phyloP scores from a whole-genome alignment of 768 basidiomycete genomes.

The Boletellus emodensis region DNA sequence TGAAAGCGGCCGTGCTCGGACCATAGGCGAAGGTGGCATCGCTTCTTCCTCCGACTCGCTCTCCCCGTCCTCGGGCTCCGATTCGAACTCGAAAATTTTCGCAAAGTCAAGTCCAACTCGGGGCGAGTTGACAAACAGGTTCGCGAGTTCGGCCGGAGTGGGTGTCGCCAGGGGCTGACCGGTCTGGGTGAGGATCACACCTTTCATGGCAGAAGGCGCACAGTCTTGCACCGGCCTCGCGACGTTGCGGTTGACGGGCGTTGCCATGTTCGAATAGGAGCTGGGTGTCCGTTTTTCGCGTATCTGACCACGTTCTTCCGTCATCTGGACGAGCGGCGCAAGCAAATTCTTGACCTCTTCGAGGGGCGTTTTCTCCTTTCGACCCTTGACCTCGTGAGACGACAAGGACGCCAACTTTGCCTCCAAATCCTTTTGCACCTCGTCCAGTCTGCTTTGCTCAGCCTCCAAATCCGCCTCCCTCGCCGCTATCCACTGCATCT shows the following conservation, averaged over 20 bases:
- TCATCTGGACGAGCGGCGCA: constrained; percentile 43
- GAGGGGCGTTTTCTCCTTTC: constrained; percentile 55
- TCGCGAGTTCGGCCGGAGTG: constrained; percentile 58
- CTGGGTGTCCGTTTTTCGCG: constrained; percentile 17
- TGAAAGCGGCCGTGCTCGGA: constrained; percentile 39
- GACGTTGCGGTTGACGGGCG: constrained; percentile 45
- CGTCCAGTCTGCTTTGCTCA: constrained; percentile 49
- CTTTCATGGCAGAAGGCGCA: constrained; percentile 60
- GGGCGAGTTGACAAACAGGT: constrained; percentile 65
- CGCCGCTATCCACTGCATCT: no score
- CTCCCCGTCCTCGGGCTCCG: constrained; percentile 27
- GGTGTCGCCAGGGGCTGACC: constrained; percentile 75
- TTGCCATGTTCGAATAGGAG: constrained; percentile 33
- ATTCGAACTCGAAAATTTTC: constrained; percentile 69
- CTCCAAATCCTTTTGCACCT: constrained; percentile 48
- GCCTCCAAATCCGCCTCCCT: constrained; percentile 52
- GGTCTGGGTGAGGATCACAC: constrained; percentile 75
- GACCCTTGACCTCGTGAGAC: constrained; percentile 36
- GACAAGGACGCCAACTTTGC: constrained; percentile 41
- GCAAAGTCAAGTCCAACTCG: constrained; percentile 71
- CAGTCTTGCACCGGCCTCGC: constrained; percentile 26
- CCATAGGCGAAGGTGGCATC: constrained; percentile 45
- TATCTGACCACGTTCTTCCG: constrained; percentile 25
- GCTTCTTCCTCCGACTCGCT: constrained; percentile 28
- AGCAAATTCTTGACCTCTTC: constrained; percentile 76